A percentile compares a stretch with the other conserved stretches of the same genome.
These are phyloP conservation scores for Apiotrichum siamense DNA, from an alignment of 1,284 basidiomycete genomes.

Conservation along the genomic window DNA sequence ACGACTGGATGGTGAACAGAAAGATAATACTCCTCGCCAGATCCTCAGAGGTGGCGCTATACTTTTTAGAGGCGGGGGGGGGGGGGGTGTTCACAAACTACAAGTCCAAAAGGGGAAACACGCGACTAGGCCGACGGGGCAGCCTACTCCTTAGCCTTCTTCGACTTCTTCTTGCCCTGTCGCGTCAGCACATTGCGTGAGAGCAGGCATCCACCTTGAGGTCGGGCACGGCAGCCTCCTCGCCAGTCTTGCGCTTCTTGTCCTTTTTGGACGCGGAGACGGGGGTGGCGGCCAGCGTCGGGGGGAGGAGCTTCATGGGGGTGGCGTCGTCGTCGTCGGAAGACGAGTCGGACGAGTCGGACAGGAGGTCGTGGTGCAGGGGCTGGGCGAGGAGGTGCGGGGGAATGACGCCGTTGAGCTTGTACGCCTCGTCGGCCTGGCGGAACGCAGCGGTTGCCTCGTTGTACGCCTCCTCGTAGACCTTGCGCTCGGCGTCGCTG, in stretches of 20 bases:
- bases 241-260: slow-evolving; percentile 32
- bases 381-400: not conserved
- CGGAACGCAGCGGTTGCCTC: slow-evolving; percentile 24
- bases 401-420: slow-evolving; percentile 2
- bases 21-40: no score
- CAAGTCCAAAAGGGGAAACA: not conserved
- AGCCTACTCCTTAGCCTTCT: slow-evolving; percentile 1
- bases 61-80: no score
- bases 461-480: slow-evolving; percentile 31
- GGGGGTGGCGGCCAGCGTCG: slow-evolving; percentile 16
- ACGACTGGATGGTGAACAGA: no score
- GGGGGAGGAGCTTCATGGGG: slow-evolving; percentile 14
- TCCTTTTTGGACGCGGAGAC: slow-evolving; percentile 22
- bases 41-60: no score
- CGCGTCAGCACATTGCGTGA: not conserved
- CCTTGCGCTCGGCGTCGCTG: slow-evolving; percentile 61
- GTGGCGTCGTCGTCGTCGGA: slow-evolving; percentile 13
- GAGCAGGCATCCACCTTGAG: not conserved
- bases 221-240: not conserved
- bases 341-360: slow-evolving; percentile 3
- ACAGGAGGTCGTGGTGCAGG: not conserved
- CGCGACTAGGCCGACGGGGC: not conserved
- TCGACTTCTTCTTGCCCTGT: not conserved
- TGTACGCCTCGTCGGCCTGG: slow-evolving; percentile 26
- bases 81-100: not conserved